Base-by-base conservation (phyloP, 192 early-diverging fungal species). In the Backusella mclennaniae region DNA sequence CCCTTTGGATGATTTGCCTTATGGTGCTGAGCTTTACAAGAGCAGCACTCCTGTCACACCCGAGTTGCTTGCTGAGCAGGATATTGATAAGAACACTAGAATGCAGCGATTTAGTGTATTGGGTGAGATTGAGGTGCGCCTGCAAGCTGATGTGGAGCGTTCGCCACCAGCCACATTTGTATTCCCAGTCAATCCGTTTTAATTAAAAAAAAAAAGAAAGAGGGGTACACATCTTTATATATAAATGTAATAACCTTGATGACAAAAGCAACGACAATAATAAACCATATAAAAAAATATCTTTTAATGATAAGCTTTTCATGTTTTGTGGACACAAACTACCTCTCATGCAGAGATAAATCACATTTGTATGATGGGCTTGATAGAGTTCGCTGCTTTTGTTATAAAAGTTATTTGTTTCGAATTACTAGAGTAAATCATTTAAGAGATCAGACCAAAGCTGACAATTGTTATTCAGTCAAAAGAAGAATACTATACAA, bases 131-230 rank as follows among this genome's bases (percentile, higher is more conserved):
- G 35, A 82, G 14, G 85, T 90, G 0, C 67, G 83, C 67, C 80
- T 90, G 35, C 82, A 83, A 5, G 81, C 80, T 2, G 77, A 88
- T 68, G 79, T 83, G 9, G 82, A 83, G 0, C 79, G 79, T 1
- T 83, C 82, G 0, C 89, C 87, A 4, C 85, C 89, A 67, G 79
- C 85, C 26, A 84, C 88, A 35, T 83, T 87, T 52, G 75, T 90
- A 29, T 73, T 82, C 26, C 80, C 84, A 5, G 77, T 86, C 41
- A 90, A 90, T 59, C 89, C 89, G 49, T 87, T 77, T 79, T 59
- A 59, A 26, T 39, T 39, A 11, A 39, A 7, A 7, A 52, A 52
- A 52, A 17, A 17, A n/a, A 4, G 17, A 52, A n/a, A 19, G 14
- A 19, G 33, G 33, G 3, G 33, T 4, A 19, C 15, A 6, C 14